These are phyloP conservation scores for Daldinia eschscholtzii DNA, from an alignment of 2,329 filamentous ascomycete species.

Conservation along the genomic window DNA sequence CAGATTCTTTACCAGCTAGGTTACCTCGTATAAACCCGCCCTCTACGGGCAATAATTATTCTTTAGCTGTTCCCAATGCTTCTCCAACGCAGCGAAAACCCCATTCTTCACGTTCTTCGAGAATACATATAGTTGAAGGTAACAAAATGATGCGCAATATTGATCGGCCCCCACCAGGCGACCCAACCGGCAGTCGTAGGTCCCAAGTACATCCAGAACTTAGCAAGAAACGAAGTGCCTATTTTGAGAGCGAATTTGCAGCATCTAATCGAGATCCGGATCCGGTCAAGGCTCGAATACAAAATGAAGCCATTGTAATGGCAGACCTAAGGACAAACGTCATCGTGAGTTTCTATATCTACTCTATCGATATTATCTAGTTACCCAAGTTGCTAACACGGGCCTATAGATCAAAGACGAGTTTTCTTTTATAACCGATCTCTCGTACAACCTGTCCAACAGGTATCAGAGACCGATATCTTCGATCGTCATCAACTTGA, in stretches of 20 bases:
- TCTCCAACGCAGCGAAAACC: slow-evolving; percentile 54
- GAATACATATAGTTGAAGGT: slow-evolving; percentile 54
- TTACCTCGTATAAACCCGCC: slow-evolving; percentile 38
- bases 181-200: slow-evolving; percentile 51
- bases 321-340: slow-evolving; percentile 75
- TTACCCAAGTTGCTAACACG: slow-evolving; percentile 24
- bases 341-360: slow-evolving; percentile 61
- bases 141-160: slow-evolving; percentile 57
- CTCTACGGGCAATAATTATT: slow-evolving; percentile 23
- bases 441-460: slow-evolving; percentile 78
- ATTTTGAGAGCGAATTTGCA: slow-evolving; percentile 62
- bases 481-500: slow-evolving; percentile 80
- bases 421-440: slow-evolving; percentile 77
- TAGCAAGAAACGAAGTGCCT: slow-evolving; percentile 57
- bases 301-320: slow-evolving; percentile 69
- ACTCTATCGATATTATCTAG: neutral
- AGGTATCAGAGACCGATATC: slow-evolving; percentile 81
- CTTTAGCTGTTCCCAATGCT: slow-evolving; percentile 29
- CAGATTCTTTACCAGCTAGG: slow-evolving; percentile 41
- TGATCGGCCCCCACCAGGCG: slow-evolving; percentile 57
- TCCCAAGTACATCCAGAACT: slow-evolving; percentile 53
- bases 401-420: slow-evolving; percentile 76
- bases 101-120: slow-evolving; percentile 41
- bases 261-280: slow-evolving; percentile 51
- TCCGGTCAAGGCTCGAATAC: slow-evolving; percentile 60